Conservation (phyloP, 2,329 filamentous ascomycete species). For the Didymella exigua region DNA sequence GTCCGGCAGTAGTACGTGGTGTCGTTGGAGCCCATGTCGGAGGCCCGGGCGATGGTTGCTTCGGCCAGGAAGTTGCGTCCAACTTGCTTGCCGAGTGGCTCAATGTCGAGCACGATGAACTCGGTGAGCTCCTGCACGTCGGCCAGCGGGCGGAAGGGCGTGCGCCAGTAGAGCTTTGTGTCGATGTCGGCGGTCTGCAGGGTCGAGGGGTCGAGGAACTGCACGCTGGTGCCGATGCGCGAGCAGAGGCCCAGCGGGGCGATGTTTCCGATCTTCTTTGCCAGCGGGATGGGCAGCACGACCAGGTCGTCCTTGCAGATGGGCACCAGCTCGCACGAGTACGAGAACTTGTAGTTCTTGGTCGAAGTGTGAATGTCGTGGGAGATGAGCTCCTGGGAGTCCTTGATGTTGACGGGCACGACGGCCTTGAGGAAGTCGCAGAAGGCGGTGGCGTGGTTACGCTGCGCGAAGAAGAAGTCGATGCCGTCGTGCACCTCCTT, state of each 20-base stretch:
- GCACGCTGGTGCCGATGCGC: constrained; percentile 85
- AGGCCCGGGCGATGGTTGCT: constrained; percentile 82
- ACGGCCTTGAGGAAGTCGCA: constrained; percentile 88
- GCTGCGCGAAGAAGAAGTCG: constrained; percentile 90
- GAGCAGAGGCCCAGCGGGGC: constrained; percentile 84
- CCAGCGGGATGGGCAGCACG: constrained; percentile 87
- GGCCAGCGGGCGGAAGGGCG: constrained; percentile 81
- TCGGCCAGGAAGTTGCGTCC: constrained; percentile 87
- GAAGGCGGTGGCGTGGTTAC: constrained; percentile 91
- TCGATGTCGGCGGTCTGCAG: constrained; percentile 89
- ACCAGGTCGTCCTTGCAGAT: constrained; percentile 98
- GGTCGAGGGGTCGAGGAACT: constrained; percentile 86
- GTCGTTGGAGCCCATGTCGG: constrained; percentile 85
- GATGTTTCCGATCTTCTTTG: constrained; percentile 87
- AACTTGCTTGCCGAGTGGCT: constrained; percentile 73
- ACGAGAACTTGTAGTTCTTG: constrained; percentile 94
- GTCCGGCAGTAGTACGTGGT: constrained; percentile 88
- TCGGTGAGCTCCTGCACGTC: constrained; percentile 86
- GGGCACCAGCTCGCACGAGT: constrained; percentile 84
- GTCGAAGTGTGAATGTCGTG: constrained; percentile 89
- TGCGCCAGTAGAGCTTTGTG: constrained; percentile 84
- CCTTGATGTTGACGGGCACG: constrained; percentile 77
- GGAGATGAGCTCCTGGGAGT: constrained; percentile 91
- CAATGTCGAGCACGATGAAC: constrained; percentile 94
- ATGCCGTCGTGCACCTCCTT: constrained; percentile 95